Base-by-base conservation (phyloP, 2,329 filamentous ascomycete species). In the Phialocephala subalpina region DNA sequence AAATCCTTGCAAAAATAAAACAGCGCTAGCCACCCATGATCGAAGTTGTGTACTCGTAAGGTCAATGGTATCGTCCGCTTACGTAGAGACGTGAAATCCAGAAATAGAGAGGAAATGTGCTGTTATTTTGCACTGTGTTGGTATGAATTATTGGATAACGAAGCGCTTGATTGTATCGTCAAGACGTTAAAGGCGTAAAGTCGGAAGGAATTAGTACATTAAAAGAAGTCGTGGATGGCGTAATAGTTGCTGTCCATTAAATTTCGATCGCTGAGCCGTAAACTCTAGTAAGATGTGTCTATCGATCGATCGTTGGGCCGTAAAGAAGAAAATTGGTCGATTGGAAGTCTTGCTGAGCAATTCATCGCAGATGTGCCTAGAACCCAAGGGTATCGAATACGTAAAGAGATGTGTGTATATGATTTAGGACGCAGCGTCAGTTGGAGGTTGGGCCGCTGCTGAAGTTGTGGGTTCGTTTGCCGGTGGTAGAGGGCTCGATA, bases 211-310 rank as follows among this genome's bases (percentile, higher is more conserved):
- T 57, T 58, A 45, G 58, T 62, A 64, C 65, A 69, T 67, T 72
- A 70, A 35, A 64, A 60, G 55, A 63, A 49, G 22, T 71, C 68
- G 68, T 72, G 61, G 60, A 64, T 66, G 58, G 67, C 65, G 62
- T 67, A 33, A 63, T 64, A 56, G 53, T 16, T 64, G 52, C 45
- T 53, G 62, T 62, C 58, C 55, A 63, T 57, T 42, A 60, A 63
- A 66, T 69, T 55, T 57, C 61, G 67, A 65, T 65, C 67, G 59
- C 65, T 60, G 58, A 63, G 66, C 67, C 69, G 69, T 69, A 63
- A 69, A 62, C 53, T 72, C 69, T 70, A 70, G 62, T 55, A 67
- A 64, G 60, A 65, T 65, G 64, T 58, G 63, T 66, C 49, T 60
- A 67, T 66, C 35, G 59, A 66, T 60, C 60, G 60, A 63, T 42